Conservation (phyloP, 805 yeast species). For the Cyberlindnera mycetangii region DNA sequence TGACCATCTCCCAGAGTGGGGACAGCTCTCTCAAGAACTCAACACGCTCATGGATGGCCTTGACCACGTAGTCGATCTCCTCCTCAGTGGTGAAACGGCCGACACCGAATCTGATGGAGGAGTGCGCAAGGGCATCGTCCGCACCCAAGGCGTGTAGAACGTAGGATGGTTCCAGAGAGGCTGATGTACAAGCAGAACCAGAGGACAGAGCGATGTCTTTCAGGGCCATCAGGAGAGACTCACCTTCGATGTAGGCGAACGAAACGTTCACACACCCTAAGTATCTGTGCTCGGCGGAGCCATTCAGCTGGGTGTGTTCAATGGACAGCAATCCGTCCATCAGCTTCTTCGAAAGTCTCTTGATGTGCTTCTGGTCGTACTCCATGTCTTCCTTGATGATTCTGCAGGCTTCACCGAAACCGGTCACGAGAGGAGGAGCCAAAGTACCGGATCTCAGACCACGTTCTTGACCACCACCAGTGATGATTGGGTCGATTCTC, state of each 20-base stretch:
- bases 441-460: conserved; percentile 96
- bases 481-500: conserved; percentile 88
- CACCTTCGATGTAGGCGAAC: conserved; percentile 97
- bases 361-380: conserved; percentile 70
- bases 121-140: conserved; percentile 96
- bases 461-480: conserved; percentile 99
- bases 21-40: conserved; percentile 86
- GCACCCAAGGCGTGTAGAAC: conserved; percentile 96
- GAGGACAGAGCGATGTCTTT: conserved; percentile 95
- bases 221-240: conserved; percentile 93
- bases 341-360: conserved; percentile 68
- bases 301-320: conserved; percentile 89
- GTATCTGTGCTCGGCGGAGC: conserved; percentile 70
- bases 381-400: conserved; percentile 70
- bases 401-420: conserved; percentile 97
- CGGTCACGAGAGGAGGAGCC: conserved; percentile 94
- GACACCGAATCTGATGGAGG: conserved; percentile 95
- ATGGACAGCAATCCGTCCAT: conserved; percentile 69
- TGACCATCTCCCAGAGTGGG: conserved; percentile 99
- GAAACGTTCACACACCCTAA: conserved; percentile 96
- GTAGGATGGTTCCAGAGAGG: conserved; percentile 95
- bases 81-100: conserved; percentile 97
- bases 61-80: conserved; percentile 89
- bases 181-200: conserved; percentile 98
- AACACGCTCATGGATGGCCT: conserved; percentile 87